A percentile compares a stretch with the other conserved stretches of the same genome.
These are phyloP conservation scores for Beauveria varroae DNA, from an alignment of 2,329 filamentous ascomycete species.

Conservation along the genomic window DNA sequence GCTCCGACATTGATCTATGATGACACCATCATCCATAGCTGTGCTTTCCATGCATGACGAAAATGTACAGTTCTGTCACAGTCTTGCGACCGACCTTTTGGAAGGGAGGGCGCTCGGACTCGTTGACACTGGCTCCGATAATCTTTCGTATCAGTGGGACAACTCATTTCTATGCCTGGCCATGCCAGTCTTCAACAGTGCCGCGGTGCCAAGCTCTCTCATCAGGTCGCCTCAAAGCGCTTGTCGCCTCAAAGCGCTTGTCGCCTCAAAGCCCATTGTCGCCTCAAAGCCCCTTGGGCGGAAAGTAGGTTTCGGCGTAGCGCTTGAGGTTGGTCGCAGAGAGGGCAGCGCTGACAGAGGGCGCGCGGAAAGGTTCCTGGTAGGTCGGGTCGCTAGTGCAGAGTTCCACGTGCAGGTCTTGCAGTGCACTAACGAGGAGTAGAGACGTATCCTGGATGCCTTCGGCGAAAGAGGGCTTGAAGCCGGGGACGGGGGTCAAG, in stretches of 20 bases:
- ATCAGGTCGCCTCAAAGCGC: conserved; percentile 14
- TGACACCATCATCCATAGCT: neutral
- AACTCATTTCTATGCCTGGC: neutral
- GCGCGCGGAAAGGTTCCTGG: conserved; percentile 10
- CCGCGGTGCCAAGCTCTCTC: neutral
- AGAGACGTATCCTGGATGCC: neutral
- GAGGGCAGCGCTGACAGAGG: conserved; percentile 15
- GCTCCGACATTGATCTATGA: neutral
- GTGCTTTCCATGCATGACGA: neutral
- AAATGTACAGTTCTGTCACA: conserved; percentile 4
- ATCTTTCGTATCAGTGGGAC: neutral
- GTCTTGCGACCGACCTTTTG: conserved; percentile 9
- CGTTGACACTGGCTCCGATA: neutral
- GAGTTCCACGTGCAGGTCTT: conserved; percentile 13
- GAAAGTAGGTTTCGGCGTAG: conserved; percentile 20
- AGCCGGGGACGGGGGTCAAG: neutral
- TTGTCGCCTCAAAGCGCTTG: too few relatives aligned
- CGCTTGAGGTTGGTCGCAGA: conserved; percentile 14
- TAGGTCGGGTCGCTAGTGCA: conserved; percentile 13
- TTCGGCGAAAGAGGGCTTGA: neutral
- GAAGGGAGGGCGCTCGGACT: conserved; percentile 6
- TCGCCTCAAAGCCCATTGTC: too few relatives aligned
- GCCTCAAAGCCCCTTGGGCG: conserved; percentile 17
- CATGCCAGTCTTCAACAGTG: conserved; percentile 3
- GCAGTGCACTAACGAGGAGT: conserved; percentile 11